A percentile compares a stretch with the other conserved stretches of the same genome.
Conservation (phyloP, 208 protist genomes). For the Leishmania braziliensis region DNA sequence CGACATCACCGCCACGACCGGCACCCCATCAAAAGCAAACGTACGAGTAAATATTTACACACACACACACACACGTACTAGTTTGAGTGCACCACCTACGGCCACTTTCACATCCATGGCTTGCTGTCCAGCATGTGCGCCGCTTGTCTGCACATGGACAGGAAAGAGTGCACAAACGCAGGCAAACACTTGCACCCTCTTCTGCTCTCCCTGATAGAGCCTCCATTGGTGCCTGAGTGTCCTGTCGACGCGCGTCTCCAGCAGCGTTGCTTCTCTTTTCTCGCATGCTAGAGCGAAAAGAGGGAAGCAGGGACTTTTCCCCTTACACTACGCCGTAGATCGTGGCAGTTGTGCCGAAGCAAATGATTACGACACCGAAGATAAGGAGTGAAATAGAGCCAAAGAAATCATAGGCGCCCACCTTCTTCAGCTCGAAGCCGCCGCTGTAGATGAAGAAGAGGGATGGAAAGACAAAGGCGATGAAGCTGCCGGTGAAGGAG, state of each 20-base stretch:
- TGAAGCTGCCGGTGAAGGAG: conserved; percentile 55
- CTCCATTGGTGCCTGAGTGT: neutral
- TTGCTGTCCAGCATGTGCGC: neutral
- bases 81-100: neutral
- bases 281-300: neutral
- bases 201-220: neutral
- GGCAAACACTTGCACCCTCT: neutral
- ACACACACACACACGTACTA: neutral
- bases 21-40: neutral
- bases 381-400: conserved; percentile 45
- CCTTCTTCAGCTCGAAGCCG: conserved; percentile 36
- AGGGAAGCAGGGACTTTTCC: too few relatives aligned
- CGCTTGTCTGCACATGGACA: conserved; percentile 1
- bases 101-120: neutral
- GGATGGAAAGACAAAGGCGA: conserved; percentile 77
- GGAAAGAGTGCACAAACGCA: neutral
- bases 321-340: conserved; percentile 49
- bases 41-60: neutral
- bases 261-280: neutral
- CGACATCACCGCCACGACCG: neutral
- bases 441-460: conserved; percentile 79
- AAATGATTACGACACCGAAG: conserved; percentile 48
- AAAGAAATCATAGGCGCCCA: conserved; percentile 46
- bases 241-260: neutral
- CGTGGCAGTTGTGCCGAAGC: conserved; percentile 64